These are phyloP conservation scores for Sophora flavescens DNA, from an alignment of 306 rosid species.

Conservation along the genomic window DNA sequence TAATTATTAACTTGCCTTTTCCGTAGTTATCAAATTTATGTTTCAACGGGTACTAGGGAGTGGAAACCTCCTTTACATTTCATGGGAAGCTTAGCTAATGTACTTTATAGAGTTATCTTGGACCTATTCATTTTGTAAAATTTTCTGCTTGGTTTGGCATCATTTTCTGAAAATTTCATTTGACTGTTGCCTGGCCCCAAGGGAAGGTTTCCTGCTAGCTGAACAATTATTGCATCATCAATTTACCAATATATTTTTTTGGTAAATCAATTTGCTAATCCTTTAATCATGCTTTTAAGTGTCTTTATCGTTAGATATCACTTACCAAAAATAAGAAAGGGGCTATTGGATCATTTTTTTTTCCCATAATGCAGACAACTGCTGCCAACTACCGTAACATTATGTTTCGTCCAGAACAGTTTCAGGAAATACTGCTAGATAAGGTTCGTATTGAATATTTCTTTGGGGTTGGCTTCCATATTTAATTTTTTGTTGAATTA, in stretches of 20 bases:
- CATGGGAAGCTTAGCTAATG: conserved; percentile 6
- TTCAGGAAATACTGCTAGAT: conserved; percentile 86
- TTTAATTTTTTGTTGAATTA: conserved; percentile 16
- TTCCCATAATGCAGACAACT: conserved; percentile 57
- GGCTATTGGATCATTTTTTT: conserved; percentile 11
- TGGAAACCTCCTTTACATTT: conserved; percentile 12
- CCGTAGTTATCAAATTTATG: conserved; percentile 12
- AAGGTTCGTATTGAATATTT: conserved; percentile 61
- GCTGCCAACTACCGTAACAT: conserved; percentile 60
- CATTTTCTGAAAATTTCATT: conserved; percentile 16
- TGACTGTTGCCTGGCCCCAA: background rate
- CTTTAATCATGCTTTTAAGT: conserved; percentile 12
- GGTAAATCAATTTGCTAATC: background rate
- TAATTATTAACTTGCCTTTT: conserved; percentile 32
- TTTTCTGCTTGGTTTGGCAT: conserved; percentile 9
- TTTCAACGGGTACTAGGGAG: conserved; percentile 28
- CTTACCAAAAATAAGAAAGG: conserved; percentile 13
- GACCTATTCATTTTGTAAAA: conserved; percentile 7
- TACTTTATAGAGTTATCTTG: conserved; percentile 5
- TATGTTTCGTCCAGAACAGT: conserved; percentile 57
- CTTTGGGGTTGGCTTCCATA: background rate
- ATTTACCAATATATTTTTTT: background rate
- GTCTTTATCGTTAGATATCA: background rate
- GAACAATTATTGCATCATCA: conserved; percentile 31
- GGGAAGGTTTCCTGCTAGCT: background rate